These are phyloP conservation scores for Psilocybe azurescens DNA, from an alignment of 768 basidiomycete genomes.

Conservation along the genomic window DNA sequence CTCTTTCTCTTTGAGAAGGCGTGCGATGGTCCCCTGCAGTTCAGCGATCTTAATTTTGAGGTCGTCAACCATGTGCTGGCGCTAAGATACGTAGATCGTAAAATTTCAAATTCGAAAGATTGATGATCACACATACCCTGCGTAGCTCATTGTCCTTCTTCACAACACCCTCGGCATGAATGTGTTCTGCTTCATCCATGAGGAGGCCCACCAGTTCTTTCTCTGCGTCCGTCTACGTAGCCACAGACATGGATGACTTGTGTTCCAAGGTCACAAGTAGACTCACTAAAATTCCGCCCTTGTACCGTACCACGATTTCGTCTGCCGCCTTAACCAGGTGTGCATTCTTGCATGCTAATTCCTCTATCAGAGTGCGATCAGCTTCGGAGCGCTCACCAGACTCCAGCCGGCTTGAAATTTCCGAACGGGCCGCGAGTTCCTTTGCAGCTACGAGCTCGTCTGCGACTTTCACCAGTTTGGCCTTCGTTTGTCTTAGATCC, in stretches of 20 bases:
- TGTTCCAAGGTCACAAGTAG: neutral
- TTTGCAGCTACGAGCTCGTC: conserved; percentile 18
- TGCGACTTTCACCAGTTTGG: neutral
- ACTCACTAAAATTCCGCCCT: conserved; percentile 52
- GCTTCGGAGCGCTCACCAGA: conserved; percentile 4
- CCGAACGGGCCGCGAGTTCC: conserved; percentile 9
- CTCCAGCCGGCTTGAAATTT: conserved; percentile 5
- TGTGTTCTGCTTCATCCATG: conserved; percentile 46
- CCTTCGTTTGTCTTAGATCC: conserved; percentile 7
- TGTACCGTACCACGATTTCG: conserved; percentile 45
- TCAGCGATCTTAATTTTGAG: conserved; percentile 48
- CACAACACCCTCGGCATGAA: conserved; percentile 58
- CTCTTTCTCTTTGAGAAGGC: conserved; percentile 41
- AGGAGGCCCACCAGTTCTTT: conserved; percentile 52
- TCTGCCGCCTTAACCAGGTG: conserved; percentile 29
- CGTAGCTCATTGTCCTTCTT: conserved; percentile 62
- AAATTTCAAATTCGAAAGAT: conserved; percentile 14
- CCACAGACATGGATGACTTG: conserved; percentile 4
- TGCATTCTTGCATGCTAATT: conserved; percentile 28
- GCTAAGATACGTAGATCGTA: conserved; percentile 34
- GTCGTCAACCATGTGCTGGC: conserved; percentile 50
- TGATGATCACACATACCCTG: conserved; percentile 37
- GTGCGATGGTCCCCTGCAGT: conserved; percentile 52
- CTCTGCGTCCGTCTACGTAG: conserved; percentile 50
- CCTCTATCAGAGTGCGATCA: conserved; percentile 19